Percentiles rank a stretch among this genome's conserved stretches.
Conservation (phyloP, 2,329 filamentous ascomycete genomes). For the Xylariaceae sp. region DNA sequence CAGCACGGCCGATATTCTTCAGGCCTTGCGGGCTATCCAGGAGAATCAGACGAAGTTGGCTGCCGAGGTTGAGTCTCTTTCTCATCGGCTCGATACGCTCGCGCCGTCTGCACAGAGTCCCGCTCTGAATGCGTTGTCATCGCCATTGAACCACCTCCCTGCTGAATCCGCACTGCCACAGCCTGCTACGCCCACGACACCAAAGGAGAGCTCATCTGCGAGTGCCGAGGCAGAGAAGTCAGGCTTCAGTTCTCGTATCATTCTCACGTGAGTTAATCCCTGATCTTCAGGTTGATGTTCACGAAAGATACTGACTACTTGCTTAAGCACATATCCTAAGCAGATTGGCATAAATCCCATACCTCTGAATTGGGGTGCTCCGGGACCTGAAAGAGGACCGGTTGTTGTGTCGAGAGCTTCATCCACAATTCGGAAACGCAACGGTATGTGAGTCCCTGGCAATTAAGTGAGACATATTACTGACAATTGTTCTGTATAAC, state of each 20-base stretch:
- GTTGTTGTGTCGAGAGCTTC: conserved; percentile 77
- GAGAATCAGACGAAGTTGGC: conserved; percentile 29
- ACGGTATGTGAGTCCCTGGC: conserved; percentile 51
- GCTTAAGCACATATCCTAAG: conserved; percentile 71
- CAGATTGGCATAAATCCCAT: conserved; percentile 93
- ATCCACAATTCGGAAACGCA: conserved; percentile 72
- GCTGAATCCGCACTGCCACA: conserved; percentile 15
- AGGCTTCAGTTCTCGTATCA: conserved; percentile 49
- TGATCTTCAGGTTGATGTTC: not conserved
- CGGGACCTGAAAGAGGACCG: conserved; percentile 72
- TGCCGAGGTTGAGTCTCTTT: conserved; percentile 28
- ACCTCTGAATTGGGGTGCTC: conserved; percentile 78
- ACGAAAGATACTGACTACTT: conserved; percentile 13
- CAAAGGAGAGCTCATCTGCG: conserved; percentile 23
- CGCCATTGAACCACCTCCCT: conserved; percentile 16
- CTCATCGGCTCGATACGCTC: conserved; percentile 29
- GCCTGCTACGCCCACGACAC: conserved; percentile 22
- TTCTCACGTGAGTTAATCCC: conserved; percentile 43
- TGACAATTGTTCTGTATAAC: conserved; percentile 14
- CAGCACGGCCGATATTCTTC: conserved; percentile 28
- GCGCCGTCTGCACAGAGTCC: conserved; percentile 23
- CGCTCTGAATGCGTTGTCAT: conserved; percentile 18
- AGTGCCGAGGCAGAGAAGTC: conserved; percentile 36
- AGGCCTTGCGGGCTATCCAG: conserved; percentile 29
- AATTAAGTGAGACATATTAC: conserved; percentile 10